These are phyloP conservation scores for Maudiozyma humilis DNA, from an alignment of 1,139 yeast species.

Conservation along the genomic window DNA sequence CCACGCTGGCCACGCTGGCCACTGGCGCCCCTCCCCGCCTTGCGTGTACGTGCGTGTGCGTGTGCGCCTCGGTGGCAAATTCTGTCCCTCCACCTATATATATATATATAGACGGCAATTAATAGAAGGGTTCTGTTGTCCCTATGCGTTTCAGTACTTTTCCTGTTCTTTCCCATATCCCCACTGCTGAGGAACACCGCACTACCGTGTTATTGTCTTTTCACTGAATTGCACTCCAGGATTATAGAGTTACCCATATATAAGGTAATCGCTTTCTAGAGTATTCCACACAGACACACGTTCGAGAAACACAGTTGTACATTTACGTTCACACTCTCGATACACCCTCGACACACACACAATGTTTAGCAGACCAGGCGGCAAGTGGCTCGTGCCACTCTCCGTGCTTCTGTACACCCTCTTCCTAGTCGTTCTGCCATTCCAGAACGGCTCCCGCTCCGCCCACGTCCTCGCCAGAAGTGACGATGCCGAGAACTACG, in stretches of 20 bases:
- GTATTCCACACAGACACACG: not conserved
- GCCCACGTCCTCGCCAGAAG: conserved; percentile 23
- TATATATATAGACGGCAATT: not conserved
- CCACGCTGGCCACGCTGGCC: not conserved
- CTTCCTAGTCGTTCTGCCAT: conserved; percentile 51
- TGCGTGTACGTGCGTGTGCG: too few relatives aligned
- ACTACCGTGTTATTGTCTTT: too few relatives aligned
- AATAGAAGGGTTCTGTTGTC: not conserved
- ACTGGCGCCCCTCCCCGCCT: too few relatives aligned
- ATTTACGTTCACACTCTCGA: not conserved
- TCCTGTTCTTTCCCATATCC: not conserved
- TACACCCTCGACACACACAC: not conserved
- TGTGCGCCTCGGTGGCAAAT: too few relatives aligned
- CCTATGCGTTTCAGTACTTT: not conserved
- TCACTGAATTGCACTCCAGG: not conserved
- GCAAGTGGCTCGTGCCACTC: conserved; percentile 42
- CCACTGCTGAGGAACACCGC: not conserved
- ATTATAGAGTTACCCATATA: not conserved
- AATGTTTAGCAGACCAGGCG: conserved; percentile 29
- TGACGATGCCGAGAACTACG: conserved; percentile 52
- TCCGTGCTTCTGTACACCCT: conserved; percentile 51
- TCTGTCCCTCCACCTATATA: too few relatives aligned
- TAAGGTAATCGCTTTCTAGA: not conserved
- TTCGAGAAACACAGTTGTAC: not conserved
- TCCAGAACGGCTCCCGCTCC: conserved; percentile 32